Evolutionary conservation across 495 filamentous ascomycete species (phyloP).

Genomic region (Ramalina peruviana): DNA sequence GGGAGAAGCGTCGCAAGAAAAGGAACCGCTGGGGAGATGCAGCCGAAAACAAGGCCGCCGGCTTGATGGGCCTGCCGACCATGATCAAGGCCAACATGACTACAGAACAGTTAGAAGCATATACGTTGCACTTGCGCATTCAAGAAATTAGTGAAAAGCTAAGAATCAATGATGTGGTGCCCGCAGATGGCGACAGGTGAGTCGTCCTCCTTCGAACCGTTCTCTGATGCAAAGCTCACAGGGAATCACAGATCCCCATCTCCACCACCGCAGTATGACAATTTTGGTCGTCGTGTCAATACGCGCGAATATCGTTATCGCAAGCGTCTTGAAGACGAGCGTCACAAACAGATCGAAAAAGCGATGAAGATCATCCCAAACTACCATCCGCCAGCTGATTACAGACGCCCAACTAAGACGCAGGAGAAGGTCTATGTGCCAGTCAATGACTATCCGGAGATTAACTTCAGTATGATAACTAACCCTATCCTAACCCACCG

Average conservation of each 20-base stretch:
- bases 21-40: conserved; percentile 94
- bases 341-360: conserved; percentile 93
- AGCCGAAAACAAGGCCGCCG: conserved; percentile 93
- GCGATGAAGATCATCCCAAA: conserved; percentile 97
- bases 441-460: conserved; percentile 99
- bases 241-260: conserved; percentile 63
- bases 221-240: background rate
- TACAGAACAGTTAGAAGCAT: conserved; percentile 92
- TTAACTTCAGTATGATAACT: conserved; percentile 99
- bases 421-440: conserved; percentile 99
- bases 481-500: conserved; percentile 75
- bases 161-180: conserved; percentile 94
- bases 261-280: conserved; percentile 93
- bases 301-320: conserved; percentile 95
- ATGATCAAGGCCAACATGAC: conserved; percentile 96
- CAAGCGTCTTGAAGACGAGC: conserved; percentile 94
- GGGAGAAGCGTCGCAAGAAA: conserved; percentile 79
- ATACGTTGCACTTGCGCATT: conserved; percentile 85
- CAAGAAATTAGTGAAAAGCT: conserved; percentile 99
- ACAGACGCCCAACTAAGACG: conserved; percentile 95
- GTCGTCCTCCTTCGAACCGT: conserved; percentile 14
- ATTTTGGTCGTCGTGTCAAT: conserved; percentile 95
- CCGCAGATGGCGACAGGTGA: conserved; percentile 85
- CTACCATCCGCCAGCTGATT: conserved; percentile 94
- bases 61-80: conserved; percentile 92